Conservation (phyloP, 495 filamentous ascomycete species). For the Neurospora africana region DNA sequence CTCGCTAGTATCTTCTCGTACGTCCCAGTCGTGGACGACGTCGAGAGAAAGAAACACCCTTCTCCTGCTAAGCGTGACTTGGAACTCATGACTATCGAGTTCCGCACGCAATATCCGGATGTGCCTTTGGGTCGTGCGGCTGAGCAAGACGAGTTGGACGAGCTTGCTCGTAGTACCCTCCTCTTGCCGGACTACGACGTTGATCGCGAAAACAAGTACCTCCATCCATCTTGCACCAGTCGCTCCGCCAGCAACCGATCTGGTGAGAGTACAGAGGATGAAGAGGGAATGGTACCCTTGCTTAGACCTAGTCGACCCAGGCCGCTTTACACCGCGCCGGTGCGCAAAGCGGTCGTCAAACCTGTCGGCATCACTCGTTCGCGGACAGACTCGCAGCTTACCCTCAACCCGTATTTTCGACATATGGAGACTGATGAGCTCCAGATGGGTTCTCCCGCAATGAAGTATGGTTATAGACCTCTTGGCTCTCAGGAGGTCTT, state of each 20-base stretch:
- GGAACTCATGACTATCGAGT: neutral
- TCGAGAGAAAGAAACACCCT: slow-evolving; percentile 5
- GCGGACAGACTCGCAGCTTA: neutral
- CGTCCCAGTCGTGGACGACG: slow-evolving; percentile 1
- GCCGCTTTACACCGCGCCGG: neutral
- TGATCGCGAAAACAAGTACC: neutral
- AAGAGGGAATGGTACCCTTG: neutral
- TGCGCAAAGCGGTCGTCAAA: neutral
- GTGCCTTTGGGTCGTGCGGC: neutral
- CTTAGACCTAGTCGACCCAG: neutral
- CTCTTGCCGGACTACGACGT: neutral
- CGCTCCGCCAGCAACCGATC: neutral
- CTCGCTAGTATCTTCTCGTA: neutral
- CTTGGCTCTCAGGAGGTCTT: slow-evolving; percentile 2
- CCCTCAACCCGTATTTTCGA: neutral
- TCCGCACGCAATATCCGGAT: neutral
- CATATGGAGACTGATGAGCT: slow-evolving; percentile 3
- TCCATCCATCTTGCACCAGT: neutral
- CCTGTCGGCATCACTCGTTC: slow-evolving; percentile 1
- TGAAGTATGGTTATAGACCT: neutral
- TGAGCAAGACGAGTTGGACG: neutral
- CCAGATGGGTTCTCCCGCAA: neutral
- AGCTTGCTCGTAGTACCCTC: slow-evolving; percentile 3
- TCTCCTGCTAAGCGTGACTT: slow-evolving; percentile 4
- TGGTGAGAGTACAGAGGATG: neutral